Base-by-base conservation (phyloP, 202 grass and related monocot genomes). In the Setaria italica region DNA sequence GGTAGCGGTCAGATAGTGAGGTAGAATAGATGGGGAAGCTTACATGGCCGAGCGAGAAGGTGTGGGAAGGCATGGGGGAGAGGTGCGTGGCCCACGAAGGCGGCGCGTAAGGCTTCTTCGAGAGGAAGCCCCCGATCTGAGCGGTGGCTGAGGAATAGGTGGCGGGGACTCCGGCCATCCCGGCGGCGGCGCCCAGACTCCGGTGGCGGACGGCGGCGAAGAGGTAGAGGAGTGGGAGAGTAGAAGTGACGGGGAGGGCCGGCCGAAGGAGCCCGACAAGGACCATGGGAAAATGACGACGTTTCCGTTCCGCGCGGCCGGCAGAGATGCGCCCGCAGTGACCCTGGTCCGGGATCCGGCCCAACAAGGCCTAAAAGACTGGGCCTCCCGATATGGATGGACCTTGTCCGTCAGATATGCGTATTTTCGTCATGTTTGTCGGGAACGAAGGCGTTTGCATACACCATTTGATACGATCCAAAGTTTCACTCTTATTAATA, bases 51-150 rank as follows among this genome's bases (percentile, higher is more conserved):
- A 99, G 93, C 43, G 93, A 95, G 82, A 86, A 84, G 64, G 88
- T 92, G 29, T 90, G 81, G 19, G 93, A 67, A 60, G 96, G 96
- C 49, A 87, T 72, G 49, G 89, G 96, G 56, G 59, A 69, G 76
- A 99, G 93, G 79, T 96, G 90, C 33, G 93, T 88, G 35, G 93
- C 90, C 96, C 96, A 99, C 11, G 88, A 80, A 34, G 96, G 96
- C 72, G 93, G 88, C 34, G 88, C 62, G 85, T 96, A 99, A 57
- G 88, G 90, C 79, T 92, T 94, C 88, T 81, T 94, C 13, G 90
- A 87, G 76, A 99, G 88, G 88, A 94, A 95, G 16, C 85, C 87
- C 16, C 91, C 91, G 83, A 92, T 88, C 49, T 86, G 76, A 4
- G 72, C 53, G 7, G 72, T 70, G 69, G 80, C 29, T 37, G 76